A percentile compares a stretch with the other conserved stretches of the same genome.
phyloP scores from a whole-genome alignment of 495 filamentous ascomycete genomes.

The Penicillium coffeae region DNA sequence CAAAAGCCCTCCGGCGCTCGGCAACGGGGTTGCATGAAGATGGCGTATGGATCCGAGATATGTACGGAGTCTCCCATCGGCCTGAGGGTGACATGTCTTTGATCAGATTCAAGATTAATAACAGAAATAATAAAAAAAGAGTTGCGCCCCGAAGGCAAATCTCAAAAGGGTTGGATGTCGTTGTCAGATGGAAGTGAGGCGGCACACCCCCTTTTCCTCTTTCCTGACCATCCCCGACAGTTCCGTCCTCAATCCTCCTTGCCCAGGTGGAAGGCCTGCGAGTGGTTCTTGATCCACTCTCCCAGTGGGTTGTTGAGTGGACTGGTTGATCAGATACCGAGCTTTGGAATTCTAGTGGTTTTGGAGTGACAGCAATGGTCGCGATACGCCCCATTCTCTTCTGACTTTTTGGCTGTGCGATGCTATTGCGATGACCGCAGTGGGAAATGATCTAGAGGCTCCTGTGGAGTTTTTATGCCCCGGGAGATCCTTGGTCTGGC shows the following conservation, averaged over 20 bases:
- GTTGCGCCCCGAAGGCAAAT: neutral
- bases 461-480: neutral
- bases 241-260: conserved; percentile 19
- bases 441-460: neutral
- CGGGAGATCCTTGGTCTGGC: neutral
- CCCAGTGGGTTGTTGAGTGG: neutral
- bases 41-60: conserved; percentile 1
- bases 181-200: conserved; percentile 41
- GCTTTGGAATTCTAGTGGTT: neutral
- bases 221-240: conserved; percentile 11
- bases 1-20: neutral
- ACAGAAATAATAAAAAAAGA: neutral
- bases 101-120: neutral
- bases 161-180: conserved; percentile 37
- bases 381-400: neutral
- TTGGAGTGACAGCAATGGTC: neutral
- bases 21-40: neutral
- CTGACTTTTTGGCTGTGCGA: neutral
- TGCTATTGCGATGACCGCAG: neutral
- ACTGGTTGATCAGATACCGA: neutral
- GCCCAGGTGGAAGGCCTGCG: conserved; percentile 1
- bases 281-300: conserved; percentile 2
- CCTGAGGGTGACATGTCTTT: neutral
- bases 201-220: conserved; percentile 14
- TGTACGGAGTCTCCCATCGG: too few relatives aligned